Evolutionary conservation across 345 rosid genomes (phyloP), one percentile per base, ranked within the genome.

Genomic region (Limnanthes douglasii): DNA sequence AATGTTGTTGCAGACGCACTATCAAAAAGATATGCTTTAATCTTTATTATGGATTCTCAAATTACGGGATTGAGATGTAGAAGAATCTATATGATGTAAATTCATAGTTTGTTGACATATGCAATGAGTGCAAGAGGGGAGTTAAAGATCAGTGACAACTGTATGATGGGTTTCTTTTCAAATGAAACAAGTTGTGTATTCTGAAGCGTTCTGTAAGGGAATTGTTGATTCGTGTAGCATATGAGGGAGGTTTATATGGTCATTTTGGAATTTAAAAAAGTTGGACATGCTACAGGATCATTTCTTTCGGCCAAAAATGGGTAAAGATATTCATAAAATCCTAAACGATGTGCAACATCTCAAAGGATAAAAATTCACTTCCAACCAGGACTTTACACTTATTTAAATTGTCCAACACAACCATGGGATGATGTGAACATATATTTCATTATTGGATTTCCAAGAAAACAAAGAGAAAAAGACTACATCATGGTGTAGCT

Each of bases 311-410:
- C 37, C 37, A 0, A 33, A 33, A 6, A 33, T 33, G 37, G 20
- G n/a, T 8, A 33, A 6, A 0, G 10, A 14, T 5, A 6, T 33
- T 15, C 20, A 33, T 33, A 33, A n/a, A 15, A 15, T 33, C 3
- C 11, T 33, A 12, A 33, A 12, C 15, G 19, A 21, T 33, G 19
- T 33, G 37, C 10, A 6, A 33, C 19, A 15, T 33, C 19, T 33
- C 37, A 32, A 14, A 12, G 5, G 37, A 32, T 32, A 20, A 32
- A 32, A 32, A 32, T 17, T 32, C 37, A 2, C 17, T 13, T 32
- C 37, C 18, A 32, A 14, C 37, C 18, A 7, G 18, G 20, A 33
- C 37, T 33, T 33, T 33, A 33, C 10, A 33, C 37, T n/a, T n/a
- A n/a, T 33, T 33, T 33, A 10, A n/a, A 0, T 1, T 1, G 15